Percentiles rank a stretch among this genome's conserved stretches.
Evolutionary conservation across 2,329 filamentous ascomycete genomes (phyloP).

Genomic region (Xylaria digitata): DNA sequence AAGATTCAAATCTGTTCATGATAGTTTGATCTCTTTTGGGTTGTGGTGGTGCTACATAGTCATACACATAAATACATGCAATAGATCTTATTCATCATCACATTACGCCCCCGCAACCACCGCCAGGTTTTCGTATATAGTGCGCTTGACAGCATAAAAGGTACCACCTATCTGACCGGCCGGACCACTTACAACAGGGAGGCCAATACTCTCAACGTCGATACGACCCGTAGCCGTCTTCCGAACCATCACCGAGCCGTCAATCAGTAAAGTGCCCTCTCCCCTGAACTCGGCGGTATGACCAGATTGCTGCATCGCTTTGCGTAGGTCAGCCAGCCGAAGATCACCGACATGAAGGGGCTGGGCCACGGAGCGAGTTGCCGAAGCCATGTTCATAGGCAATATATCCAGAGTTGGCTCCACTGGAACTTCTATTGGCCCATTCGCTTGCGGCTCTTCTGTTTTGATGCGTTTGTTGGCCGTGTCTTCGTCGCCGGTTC

Average conservation of each 20-base stretch:
- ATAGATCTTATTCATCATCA: no score
- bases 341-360: constrained; percentile 95
- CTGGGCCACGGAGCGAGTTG: constrained; percentile 80
- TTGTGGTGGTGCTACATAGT: constrained; percentile 26
- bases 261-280: constrained; percentile 90
- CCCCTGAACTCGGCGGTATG: constrained; percentile 93
- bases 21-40: not conserved
- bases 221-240: constrained; percentile 90
- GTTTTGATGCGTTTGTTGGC: constrained; percentile 64
- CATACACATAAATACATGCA: constrained; percentile 23
- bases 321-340: constrained; percentile 85
- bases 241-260: constrained; percentile 86
- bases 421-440: constrained; percentile 42
- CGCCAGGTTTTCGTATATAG: constrained; percentile 93
- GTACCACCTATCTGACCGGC: constrained; percentile 67
- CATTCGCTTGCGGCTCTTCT: constrained; percentile 46
- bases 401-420: constrained; percentile 66
- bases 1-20: no score
- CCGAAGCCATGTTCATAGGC: constrained; percentile 71
- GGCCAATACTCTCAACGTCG: constrained; percentile 83
- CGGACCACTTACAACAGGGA: constrained; percentile 57
- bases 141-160: constrained; percentile 87
- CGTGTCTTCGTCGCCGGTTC: constrained; percentile 61
- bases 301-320: constrained; percentile 82
- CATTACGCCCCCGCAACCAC: constrained; percentile 79